Base-by-base conservation (phyloP, 2,329 filamentous ascomycete species). In the Fusarium sp. region DNA sequence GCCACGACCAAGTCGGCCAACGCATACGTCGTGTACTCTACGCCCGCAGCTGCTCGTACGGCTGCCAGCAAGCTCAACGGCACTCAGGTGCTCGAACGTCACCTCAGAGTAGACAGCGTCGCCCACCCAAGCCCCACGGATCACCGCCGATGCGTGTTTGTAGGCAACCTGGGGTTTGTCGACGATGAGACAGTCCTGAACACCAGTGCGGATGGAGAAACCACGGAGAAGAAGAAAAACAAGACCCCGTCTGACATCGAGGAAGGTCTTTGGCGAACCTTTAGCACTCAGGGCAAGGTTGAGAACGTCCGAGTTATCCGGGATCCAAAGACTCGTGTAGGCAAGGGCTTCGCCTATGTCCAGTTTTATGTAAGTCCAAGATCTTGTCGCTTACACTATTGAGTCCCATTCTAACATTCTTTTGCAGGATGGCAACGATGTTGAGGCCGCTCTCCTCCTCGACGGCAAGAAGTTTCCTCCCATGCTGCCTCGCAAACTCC, bases 301-400 rank as follows among this genome's bases (percentile, higher is more conserved):
- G 94, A 99, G 77, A 96, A 89, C 71, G 96, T 99, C 32, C 90
- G 95, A 31, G 93, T 99, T 17, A 86, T 97, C 46, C 88, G 95
- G 51, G 95, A 99, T 72, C 82, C 91, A 61, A 89, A 90, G 66
- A 99, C 96, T 8, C 87, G 96, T 45, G 92, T 99, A 27, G 93
- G 95, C 70, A 99, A 99, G 75, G 95, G 95, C 5, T 92, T 99
- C 72, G 96, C 96, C 61, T 99, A 99, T 71, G 94, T 99, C 14
- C 95, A 99, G 73, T 99, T 99, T 77, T 86, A 89, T 71, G 86
- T 88, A 69, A 78, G 80, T 75, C 29, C 17, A 49, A 13, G 7
- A 27, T 15, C n/a, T 9, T 15, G 9, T 43, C 15, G 45, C 52
- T 44, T 37, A 50, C 31, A 25, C 13, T 32, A 25, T 15, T 21